Percentiles rank a stretch among this genome's conserved stretches.
Conservation (phyloP, 192 early-diverging fungal genomes). For the Coemansia sp. region DNA sequence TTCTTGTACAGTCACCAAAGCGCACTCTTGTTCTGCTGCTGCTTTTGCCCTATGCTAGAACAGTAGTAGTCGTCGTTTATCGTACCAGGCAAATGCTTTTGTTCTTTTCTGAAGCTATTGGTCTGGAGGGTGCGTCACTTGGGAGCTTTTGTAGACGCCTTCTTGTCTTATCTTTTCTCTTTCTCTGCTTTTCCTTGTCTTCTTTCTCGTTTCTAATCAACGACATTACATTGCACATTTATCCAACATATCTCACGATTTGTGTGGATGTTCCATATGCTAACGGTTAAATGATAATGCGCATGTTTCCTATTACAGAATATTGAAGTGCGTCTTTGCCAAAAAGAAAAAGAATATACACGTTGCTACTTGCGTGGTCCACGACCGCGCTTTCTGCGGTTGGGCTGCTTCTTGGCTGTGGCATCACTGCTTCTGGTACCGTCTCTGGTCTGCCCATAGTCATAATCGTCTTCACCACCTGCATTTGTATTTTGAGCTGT, state of each 20-base stretch:
- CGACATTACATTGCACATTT: background rate
- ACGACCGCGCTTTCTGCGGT: slow-evolving; percentile 50
- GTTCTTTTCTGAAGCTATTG: background rate
- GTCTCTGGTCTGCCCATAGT: slow-evolving; percentile 11
- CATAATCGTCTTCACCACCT: background rate
- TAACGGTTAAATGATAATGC: background rate
- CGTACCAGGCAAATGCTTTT: background rate
- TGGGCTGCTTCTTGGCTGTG: slow-evolving; percentile 34
- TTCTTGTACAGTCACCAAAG: slow-evolving; percentile 42
- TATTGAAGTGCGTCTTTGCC: background rate
- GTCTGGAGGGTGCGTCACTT: slow-evolving; percentile 23
- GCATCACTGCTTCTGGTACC: slow-evolving; percentile 12
- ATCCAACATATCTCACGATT: background rate
- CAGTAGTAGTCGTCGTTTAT: background rate
- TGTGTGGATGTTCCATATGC: background rate
- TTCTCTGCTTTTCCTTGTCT: background rate
- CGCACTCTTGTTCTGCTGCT: slow-evolving; percentile 7
- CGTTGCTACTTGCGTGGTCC: slow-evolving; percentile 20
- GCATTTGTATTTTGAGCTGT: background rate
- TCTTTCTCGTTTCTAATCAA: background rate
- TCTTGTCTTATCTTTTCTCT: background rate
- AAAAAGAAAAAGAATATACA: background rate
- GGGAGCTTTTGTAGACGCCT: slow-evolving; percentile 31
- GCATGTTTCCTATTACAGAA: background rate
- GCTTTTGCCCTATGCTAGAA: background rate